phyloP scores from a whole-genome alignment of 768 basidiomycete species.

The Leccinum olivaceopallidum region DNA sequence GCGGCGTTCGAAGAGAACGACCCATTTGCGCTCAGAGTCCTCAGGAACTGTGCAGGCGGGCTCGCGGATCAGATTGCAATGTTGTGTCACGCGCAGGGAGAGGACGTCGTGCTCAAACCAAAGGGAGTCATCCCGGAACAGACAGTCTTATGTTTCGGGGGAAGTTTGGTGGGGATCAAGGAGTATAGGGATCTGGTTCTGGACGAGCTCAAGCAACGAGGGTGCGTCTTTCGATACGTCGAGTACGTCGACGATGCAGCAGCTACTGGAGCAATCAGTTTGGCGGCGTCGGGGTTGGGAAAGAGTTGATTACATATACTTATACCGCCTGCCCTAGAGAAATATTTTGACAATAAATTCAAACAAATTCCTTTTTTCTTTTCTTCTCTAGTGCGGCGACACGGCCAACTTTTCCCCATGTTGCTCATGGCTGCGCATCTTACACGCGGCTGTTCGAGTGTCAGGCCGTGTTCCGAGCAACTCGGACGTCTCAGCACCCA shows the following conservation, averaged over 20 bases:
- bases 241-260: conserved; percentile 73
- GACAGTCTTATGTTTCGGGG: conserved; percentile 73
- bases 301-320: neutral
- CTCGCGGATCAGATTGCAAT: conserved; percentile 62
- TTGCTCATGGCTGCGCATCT: conserved; percentile 77
- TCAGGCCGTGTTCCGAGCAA: conserved; percentile 81
- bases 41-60: conserved; percentile 49
- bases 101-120: conserved; percentile 33
- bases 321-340: conserved; percentile 19
- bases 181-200: conserved; percentile 56
- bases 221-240: conserved; percentile 65
- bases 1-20: conserved; percentile 73
- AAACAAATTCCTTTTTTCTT: neutral
- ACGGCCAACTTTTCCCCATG: conserved; percentile 80
- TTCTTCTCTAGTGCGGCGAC: conserved; percentile 72
- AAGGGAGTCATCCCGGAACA: conserved; percentile 51
- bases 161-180: conserved; percentile 68
- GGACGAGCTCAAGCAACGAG: conserved; percentile 53
- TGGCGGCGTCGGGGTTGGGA: conserved; percentile 36
- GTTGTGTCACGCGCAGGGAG: conserved; percentile 41
- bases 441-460: conserved; percentile 83
- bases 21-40: conserved; percentile 59
- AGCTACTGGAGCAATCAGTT: conserved; percentile 57
- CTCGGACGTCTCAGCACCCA: conserved; percentile 82
- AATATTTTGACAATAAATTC: conserved; percentile 13